phyloP scores from a whole-genome alignment of 2,329 filamentous ascomycete species.

The Colletotrichum sp. region DNA sequence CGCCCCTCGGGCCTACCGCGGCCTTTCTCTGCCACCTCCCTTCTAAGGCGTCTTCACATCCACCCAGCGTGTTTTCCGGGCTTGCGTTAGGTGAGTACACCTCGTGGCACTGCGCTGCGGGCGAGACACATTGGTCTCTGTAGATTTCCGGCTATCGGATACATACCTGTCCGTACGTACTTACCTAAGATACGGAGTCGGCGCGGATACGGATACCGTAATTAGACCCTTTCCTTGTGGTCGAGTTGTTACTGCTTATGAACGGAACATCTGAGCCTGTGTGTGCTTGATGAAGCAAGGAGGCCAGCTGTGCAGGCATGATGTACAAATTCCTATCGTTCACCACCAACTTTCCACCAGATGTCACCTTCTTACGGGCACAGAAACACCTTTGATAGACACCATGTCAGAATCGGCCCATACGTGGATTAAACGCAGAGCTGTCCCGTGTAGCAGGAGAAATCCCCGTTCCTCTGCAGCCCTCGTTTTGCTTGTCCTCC shows the following conservation, averaged over 20 bases:
- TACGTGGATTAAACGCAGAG: not conserved
- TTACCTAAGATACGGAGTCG: not conserved
- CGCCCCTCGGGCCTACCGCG: conserved; percentile 12
- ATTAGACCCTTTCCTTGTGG: not conserved
- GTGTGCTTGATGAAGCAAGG: not conserved
- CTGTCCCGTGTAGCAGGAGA: not conserved
- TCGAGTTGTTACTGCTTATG: not conserved
- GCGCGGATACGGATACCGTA: not conserved
- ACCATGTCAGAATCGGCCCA: not conserved
- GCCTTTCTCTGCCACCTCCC: not conserved
- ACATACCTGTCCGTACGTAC: not conserved
- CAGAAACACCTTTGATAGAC: not conserved
- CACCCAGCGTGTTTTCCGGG: not conserved
- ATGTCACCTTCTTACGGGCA: not conserved
- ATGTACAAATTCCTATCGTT: not conserved
- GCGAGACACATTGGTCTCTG: not conserved
- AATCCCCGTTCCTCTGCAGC: not conserved
- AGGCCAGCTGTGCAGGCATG: not conserved
- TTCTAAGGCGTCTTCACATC: not conserved
- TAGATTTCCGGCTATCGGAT: not conserved
- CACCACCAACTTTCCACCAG: not conserved
- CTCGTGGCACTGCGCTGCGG: not conserved
- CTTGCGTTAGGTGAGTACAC: not conserved
- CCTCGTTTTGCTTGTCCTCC: not conserved
- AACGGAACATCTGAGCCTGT: not conserved